Conservation (phyloP, 2,329 filamentous ascomycete genomes). For the Xylaria sp. region DNA sequence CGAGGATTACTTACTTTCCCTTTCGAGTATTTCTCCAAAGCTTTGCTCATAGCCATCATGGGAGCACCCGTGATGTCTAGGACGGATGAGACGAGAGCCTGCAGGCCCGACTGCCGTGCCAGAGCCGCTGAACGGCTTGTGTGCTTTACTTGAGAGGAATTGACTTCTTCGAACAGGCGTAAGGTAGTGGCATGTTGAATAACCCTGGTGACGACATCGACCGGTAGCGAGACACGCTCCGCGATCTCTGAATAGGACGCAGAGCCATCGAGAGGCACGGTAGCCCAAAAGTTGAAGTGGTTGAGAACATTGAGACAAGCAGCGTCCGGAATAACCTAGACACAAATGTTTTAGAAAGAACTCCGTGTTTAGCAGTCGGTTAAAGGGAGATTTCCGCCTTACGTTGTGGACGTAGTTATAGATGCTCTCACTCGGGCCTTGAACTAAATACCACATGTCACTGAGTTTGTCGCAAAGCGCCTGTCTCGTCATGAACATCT, state of each 20-base stretch:
- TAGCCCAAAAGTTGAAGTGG: constrained; percentile 58
- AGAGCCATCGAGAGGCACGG: constrained; percentile 53
- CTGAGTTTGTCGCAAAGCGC: constrained; percentile 51
- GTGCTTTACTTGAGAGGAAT: constrained; percentile 42
- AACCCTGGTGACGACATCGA: constrained; percentile 47
- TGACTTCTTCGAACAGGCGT: constrained; percentile 45
- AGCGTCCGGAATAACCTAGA: constrained; percentile 51
- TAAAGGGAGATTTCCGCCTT: constrained; percentile 21
- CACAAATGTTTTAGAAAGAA: neutral
- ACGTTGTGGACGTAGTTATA: constrained; percentile 52
- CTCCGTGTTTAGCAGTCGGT: no score
- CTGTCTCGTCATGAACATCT: constrained; percentile 52
- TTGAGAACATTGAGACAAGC: constrained; percentile 55
- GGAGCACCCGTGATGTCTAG: constrained; percentile 47
- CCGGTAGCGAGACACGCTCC: constrained; percentile 44
- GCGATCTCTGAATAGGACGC: constrained; percentile 51
- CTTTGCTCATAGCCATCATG: constrained; percentile 43
- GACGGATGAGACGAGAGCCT: constrained; percentile 45
- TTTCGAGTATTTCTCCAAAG: constrained; percentile 41
- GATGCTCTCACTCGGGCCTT: constrained; percentile 56
- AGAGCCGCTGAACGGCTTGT: constrained; percentile 48
- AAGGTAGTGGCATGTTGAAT: constrained; percentile 48
- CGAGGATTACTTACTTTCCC: constrained; percentile 32
- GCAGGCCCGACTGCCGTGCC: constrained; percentile 42
- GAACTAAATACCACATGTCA: constrained; percentile 53